Base-by-base conservation (phyloP, 768 basidiomycete genomes). In the Pisolithus marmoratus region DNA sequence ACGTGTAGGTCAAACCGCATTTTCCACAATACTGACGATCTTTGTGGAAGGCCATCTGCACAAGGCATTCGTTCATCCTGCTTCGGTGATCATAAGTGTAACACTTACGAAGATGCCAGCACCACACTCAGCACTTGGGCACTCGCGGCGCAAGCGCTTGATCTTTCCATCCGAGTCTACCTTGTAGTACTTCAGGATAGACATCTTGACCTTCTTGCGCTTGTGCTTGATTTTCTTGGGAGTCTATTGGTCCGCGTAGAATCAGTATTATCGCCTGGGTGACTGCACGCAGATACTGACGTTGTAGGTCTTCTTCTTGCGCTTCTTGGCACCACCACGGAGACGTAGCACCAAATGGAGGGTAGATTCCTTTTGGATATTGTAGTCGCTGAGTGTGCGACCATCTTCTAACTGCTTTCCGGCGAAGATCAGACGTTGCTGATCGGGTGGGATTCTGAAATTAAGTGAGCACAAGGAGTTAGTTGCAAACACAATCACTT, bases 181-280 rank as follows among this genome's bases (percentile, higher is more conserved):
- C 78, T 96, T 95, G 81, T 97, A 99, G 83, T 96, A 99, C 77
- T 98, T 98, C 72, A 99, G 80, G 77, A 98, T 96, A 66, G 94
- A 77, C 93, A 99, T 97, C 87, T 97, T 98, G 80, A 95, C 92
- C 82, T 97, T 96, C 83, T 98, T 97, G 74, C 89, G 87, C 84
- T 96, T 96, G 81, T 95, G 94, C 87, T 96, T 98, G 83, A 96
- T 85, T 83, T 97, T 97, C 83, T 95, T 96, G 73, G 93, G 94
- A 66, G 93, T 95, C 87, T 90, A 62, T 26, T 54, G 43, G 14
- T 26, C 27, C 41, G 41, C 38, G 15, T 52, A 14, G 36, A 61
- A 37, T 59, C 42, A 47, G 55, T 4, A 15, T 37, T 27, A 54
- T 29, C 17, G 49, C 20, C 47, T 20, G 26, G 44, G n/a, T 34